phyloP scores from a whole-genome alignment of 768 basidiomycete genomes.

The Rhodotorula paludigena region DNA sequence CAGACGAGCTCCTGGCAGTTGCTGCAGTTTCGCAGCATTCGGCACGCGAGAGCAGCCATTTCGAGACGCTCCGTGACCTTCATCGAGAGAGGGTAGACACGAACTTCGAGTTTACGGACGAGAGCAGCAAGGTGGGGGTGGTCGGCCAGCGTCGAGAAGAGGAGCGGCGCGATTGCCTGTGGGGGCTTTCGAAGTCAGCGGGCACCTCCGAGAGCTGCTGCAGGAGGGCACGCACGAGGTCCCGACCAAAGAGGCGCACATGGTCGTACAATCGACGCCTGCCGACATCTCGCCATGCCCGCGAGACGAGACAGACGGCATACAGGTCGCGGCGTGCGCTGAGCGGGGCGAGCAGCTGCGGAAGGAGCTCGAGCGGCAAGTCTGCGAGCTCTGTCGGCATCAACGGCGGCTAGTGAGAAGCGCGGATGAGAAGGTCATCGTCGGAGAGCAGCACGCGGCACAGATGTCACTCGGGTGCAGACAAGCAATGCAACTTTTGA shows the following conservation, averaged over 20 bases:
- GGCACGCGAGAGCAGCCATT: constrained; percentile 19
- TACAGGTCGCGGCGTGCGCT: constrained; percentile 19
- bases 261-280: constrained; percentile 4
- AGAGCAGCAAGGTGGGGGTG: constrained; percentile 10
- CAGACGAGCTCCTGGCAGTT: constrained; percentile 26
- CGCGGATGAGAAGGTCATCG: too few species aligned
- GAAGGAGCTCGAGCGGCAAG: constrained; percentile 31
- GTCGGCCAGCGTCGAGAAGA: constrained; percentile 19
- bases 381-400: constrained; percentile 4
- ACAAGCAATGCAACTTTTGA: too few species aligned
- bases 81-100: constrained; percentile 28
- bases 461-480: too few species aligned
- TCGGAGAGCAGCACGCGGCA: not conserved
- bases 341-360: constrained; percentile 22
- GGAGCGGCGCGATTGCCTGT: constrained; percentile 9
- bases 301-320: constrained; percentile 12
- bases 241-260: constrained; percentile 27
- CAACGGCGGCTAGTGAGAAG: too few species aligned
- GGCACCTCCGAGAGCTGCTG: not conserved
- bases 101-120: constrained; percentile 27
- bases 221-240: constrained; percentile 9
- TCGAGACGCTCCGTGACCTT: constrained; percentile 6
- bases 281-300: not conserved
- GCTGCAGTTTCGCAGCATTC: constrained; percentile 4
- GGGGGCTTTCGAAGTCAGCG: not conserved